Evolutionary conservation across 148 eudicot genomes (phyloP), one percentile per base, ranked within the genome.

Genomic region (Amaranthus hypochondriacus): DNA sequence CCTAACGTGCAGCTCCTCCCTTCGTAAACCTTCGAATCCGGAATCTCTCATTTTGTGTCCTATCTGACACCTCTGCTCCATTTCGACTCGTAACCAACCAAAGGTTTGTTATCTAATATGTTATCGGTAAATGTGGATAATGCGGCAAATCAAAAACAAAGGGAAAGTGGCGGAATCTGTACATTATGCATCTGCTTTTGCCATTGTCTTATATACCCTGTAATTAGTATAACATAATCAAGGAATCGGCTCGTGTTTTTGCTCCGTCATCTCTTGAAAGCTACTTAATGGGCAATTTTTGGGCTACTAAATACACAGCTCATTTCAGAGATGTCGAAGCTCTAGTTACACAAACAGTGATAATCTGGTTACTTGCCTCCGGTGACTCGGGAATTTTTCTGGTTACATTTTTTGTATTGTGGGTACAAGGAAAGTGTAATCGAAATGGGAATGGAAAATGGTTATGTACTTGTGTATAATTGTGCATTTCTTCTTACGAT

Each of bases 1-100:
- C 71, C 89, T 21, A 65, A 75, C 12, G 51, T 89, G 69, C 87
- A 83, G 73, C 79, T 76, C 58, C 76, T 80, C 52, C 73, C 84
- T 39, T 75, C 80, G 73, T 86, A 89, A 28, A 28, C 39, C 39
- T 0, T 28, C 2, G 39, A 28, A 28, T 28, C 39, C 39, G 39
- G 39, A 28, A 28, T 28, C 39, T 28, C 39, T 28, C 39, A 28
- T 28, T 28, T 28, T 28, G 39, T 28, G 39, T 28, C 39, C 39
- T 28, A 28, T 28, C 39, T 28, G 39, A 28, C 39, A 28, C 39
- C 39, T 28, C 39, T 28, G 39, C 39, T 28, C 39, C 39, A 28
- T 28, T 28, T 28, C 39, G 39, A 28, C 39, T 28, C 39, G 39
- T 2, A 28, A 28, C 39, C 39, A 28, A 28, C 39, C 39, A 28